Evolutionary conservation across 2,329 filamentous ascomycete genomes (phyloP).

Genomic region (Sporothrix brunneoviolacea): DNA sequence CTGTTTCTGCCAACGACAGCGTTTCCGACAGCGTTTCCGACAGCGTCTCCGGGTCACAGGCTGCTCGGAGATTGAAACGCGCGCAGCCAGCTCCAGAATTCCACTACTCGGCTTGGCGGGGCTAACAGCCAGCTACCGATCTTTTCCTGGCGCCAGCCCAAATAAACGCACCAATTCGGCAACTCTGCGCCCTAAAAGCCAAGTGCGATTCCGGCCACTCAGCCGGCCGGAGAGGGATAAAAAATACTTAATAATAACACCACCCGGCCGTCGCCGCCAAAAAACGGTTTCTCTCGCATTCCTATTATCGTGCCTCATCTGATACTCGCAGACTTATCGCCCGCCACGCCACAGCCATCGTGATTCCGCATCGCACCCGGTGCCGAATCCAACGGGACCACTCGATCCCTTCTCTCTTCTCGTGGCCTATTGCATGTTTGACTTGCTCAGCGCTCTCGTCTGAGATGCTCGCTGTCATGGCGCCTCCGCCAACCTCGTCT

Average conservation of each 20-base stretch:
- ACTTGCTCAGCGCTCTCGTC: neutral
- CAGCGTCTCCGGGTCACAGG: neutral
- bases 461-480: constrained; percentile 17
- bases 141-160: constrained; percentile 10
- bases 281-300: constrained; percentile 9
- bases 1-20: too few species aligned
- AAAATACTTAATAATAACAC: constrained; percentile 19
- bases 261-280: constrained; percentile 13
- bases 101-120: constrained; percentile 15
- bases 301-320: constrained; percentile 11
- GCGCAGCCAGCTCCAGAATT: constrained; percentile 5
- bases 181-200: constrained; percentile 13
- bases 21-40: too few species aligned
- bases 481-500: constrained; percentile 7
- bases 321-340: neutral
- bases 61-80: constrained; percentile 5
- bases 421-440: neutral
- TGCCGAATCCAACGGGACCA: neutral
- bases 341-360: neutral
- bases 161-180: constrained; percentile 18
- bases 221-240: constrained; percentile 7
- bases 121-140: constrained; percentile 7
- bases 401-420: neutral
- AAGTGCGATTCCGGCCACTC: constrained; percentile 18
- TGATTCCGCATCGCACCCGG: neutral